Evolutionary conservation across 75 land plant species (phyloP), one percentile per base, ranked within the genome.

Genomic region (Adiantum capillusveneris): DNA sequence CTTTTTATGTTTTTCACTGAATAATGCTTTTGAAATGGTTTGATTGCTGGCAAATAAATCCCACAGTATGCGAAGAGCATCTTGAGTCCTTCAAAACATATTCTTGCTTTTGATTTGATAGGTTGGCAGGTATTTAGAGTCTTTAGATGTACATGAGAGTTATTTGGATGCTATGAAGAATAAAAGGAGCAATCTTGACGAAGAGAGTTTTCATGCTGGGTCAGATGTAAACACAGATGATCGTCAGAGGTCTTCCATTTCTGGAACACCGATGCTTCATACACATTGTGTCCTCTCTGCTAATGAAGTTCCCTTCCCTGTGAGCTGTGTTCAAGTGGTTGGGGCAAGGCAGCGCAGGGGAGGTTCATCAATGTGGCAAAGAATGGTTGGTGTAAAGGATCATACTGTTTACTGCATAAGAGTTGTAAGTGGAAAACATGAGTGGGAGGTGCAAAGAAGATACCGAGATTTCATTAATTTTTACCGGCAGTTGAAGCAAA

Each of bases 361-460:
- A 16, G 75, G 75, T 42, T 58, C 69, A 30, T 72, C 79, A 30
- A 44, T 76, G 13, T 66, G 75, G 28, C 76, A 76, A 41, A 56
- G 76, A 36, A 54, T 76, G 50, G 79, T 76, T 31, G 79, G 79
- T 25, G 65, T 76, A 29, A 66, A 69, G 60, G 76, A 76, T 19
- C 76, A 76, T 49, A 65, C 65, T 36, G 58, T 76, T n/a, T 76
- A 76, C 64, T 56, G 64, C 42, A 65, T 76, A 59, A 59, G 44
- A 31, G 79, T 76, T 19, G 37, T 60, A 22, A 20, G 54, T 52
- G 75, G 44, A 11, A 67, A 46, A 44, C 42, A 64, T 29, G 53
- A 72, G 52, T 76, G 79, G 79, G 79, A 76, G 49, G 56, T 76
- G 24, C 70, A 65, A 48, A 59, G 76, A 53, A 50, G 79, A 48